Evolutionary conservation across 1,284 basidiomycete genomes (phyloP), one percentile per base, ranked within the genome.

Genomic region (Limonomyces culmigenus): DNA sequence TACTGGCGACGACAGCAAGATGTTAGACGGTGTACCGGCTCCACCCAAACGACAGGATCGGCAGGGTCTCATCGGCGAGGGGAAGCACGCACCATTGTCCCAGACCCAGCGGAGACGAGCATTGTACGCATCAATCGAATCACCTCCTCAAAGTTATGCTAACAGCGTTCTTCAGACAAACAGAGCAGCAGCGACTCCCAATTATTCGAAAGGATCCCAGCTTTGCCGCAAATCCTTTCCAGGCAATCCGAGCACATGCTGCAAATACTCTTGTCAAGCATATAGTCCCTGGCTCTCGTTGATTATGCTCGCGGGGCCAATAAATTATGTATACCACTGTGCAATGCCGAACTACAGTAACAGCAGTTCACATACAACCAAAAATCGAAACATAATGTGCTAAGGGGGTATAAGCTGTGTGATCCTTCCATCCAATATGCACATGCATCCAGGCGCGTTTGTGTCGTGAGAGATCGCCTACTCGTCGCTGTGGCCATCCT

Each of bases 201-300:
- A 56, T 77, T 41, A 75, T 88, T 32, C 59, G 81, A 16, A 60
- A 70, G 8, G 78, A 77, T 46, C 62, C 74, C 2, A 63, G 70
- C 19, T 88, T 75, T 48, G 52, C 69, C 5, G 55, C 65, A 19
- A 77, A 76, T 48, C 84, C 85, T 0, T 88, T 86, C 51, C 61
- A 73, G 45, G 76, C 80, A 2, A 78, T 88, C 45, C 72, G 80
- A 3, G 75, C 67, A 10, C 85, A 88, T 51, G 80, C 77, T 1
- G 63, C 77, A 50, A 88, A 87, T 50, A 84, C 81, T 0, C 61
- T 86, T 6, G 45, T 81, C 31, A 70, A 69, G 42, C 70, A 66
- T 42, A 42, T 49, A 34, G n/a, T n/a, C n/a, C n/a, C n/a, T n/a
- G n/a, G n/a, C n/a, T n/a, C n/a, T n/a, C n/a, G n/a, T n/a, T n/a